A percentile compares a stretch with the other conserved stretches of the same genome.
Evolutionary conservation across 225 moss, liverwort and hornwort genomes (phyloP).

Genomic region (Pleurozium schreberi): DNA sequence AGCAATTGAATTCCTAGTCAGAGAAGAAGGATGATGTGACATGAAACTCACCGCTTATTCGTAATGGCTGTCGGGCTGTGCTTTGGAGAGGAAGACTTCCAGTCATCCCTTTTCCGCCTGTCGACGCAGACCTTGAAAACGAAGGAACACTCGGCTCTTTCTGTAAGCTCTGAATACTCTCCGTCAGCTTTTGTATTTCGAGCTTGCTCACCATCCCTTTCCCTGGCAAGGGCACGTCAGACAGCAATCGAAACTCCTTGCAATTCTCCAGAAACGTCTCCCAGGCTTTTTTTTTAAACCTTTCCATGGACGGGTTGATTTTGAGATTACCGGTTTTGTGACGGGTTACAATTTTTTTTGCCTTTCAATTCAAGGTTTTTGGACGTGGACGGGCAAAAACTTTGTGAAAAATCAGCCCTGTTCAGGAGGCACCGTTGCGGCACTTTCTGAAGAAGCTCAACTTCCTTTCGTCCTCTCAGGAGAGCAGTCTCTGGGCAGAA

Average conservation of each 20-base stretch:
- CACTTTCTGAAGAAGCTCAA: neutral
- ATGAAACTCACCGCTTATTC: neutral
- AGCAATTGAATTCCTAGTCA: neutral
- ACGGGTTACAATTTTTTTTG: no score
- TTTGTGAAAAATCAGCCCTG: no score
- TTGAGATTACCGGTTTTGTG: no score
- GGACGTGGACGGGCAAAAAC: no score
- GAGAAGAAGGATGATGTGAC: neutral
- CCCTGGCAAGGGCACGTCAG: constrained; percentile 8
- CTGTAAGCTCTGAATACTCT: constrained; percentile 8
- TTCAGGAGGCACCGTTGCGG: no score
- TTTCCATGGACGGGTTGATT: no score
- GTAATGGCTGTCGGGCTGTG: neutral
- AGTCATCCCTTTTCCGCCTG: neutral
- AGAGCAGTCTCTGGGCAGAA: neutral
- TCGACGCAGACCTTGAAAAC: neutral
- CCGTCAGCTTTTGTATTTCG: constrained; percentile 30
- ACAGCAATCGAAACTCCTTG: constrained; percentile 21
- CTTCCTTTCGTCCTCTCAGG: neutral
- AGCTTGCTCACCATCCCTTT: constrained; percentile 6
- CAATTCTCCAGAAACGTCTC: constrained; percentile 22
- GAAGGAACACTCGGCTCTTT: neutral
- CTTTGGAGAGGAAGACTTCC: neutral
- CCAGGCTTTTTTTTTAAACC: no score
- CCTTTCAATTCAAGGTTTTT: no score